These are phyloP conservation scores for Rugonectria rugulosa DNA, from an alignment of 2,329 filamentous ascomycete genomes.

Conservation along the genomic window DNA sequence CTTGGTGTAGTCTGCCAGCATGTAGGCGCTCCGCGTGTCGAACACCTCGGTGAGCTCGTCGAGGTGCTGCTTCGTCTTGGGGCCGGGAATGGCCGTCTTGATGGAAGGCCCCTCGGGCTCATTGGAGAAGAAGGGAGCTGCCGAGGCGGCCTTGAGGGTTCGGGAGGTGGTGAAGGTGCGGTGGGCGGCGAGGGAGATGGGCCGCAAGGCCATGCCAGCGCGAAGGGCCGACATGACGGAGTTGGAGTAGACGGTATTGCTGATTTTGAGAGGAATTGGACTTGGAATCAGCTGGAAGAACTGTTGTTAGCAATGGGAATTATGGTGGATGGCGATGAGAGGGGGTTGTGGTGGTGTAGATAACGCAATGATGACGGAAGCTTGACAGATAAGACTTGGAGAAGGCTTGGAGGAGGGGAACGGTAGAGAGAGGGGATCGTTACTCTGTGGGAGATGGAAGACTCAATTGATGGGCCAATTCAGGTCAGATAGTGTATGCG, in stretches of 20 bases:
- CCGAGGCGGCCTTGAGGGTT: conserved; percentile 40
- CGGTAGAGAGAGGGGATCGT: neutral
- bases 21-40: conserved; percentile 85
- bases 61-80: conserved; percentile 73
- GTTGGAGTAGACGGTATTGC: neutral
- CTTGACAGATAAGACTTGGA: neutral
- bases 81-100: conserved; percentile 75
- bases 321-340: too few species aligned
- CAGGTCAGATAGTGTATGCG: too few species aligned
- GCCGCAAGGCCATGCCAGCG: conserved; percentile 37
- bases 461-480: neutral
- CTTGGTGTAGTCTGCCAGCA: conserved; percentile 78
- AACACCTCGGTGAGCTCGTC: conserved; percentile 80
- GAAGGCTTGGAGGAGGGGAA: too few species aligned
- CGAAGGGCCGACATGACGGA: conserved; percentile 42
- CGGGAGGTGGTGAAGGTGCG: conserved; percentile 36
- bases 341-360: too few species aligned
- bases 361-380: too few species aligned
- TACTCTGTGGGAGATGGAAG: neutral
- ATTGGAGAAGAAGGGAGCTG: conserved; percentile 51
- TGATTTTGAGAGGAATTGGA: too few species aligned
- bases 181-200: conserved; percentile 25
- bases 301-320: too few species aligned
- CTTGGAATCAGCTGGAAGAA: too few species aligned
- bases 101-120: conserved; percentile 62